These are phyloP conservation scores for Panicum virgatum DNA, from an alignment of 202 grass and related monocot genomes.

Conservation along the genomic window DNA sequence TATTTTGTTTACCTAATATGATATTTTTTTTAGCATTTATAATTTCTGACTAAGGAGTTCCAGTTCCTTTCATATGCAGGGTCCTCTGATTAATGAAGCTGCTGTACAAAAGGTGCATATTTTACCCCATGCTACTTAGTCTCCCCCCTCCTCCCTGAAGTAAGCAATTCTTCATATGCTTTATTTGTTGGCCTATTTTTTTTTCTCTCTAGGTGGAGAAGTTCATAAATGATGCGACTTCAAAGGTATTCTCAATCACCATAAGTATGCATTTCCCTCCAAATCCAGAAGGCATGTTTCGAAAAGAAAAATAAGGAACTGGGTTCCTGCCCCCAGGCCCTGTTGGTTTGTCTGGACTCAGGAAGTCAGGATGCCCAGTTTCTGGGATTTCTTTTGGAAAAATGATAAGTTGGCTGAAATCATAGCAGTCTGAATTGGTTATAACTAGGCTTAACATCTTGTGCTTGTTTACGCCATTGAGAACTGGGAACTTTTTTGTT, in stretches of 20 bases:
- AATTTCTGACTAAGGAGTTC: conserved; percentile 30
- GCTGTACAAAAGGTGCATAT: conserved; percentile 70
- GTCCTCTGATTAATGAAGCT: conserved; percentile 96
- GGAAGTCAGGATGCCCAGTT: not conserved
- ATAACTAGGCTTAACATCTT: not conserved
- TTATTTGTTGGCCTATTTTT: conserved; percentile 30
- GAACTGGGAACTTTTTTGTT: conserved; percentile 14
- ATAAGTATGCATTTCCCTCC: not conserved
- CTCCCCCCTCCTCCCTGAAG: not conserved
- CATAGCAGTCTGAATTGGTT: not conserved
- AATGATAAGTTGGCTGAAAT: not conserved
- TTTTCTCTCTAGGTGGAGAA: conserved; percentile 76
- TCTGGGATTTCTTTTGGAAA: not conserved
- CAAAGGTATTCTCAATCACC: conserved; percentile 70
- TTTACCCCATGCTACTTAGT: conserved; percentile 7
- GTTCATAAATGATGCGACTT: conserved; percentile 76
- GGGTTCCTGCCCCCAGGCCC: not conserved
- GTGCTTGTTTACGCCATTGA: not conserved
- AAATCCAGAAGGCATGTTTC: not conserved
- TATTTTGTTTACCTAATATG: conserved; percentile 1
- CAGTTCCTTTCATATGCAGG: conserved; percentile 53
- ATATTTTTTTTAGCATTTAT: conserved; percentile 22
- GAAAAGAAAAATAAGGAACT: conserved; percentile 1
- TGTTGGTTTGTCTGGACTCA: not conserved
- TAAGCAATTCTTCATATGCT: conserved; percentile 39